A percentile compares a stretch with the other conserved stretches of the same genome.
These are phyloP conservation scores for Phytopythium ostracodes DNA, from an alignment of 352 stramenopile genomes.

Conservation along the genomic window DNA sequence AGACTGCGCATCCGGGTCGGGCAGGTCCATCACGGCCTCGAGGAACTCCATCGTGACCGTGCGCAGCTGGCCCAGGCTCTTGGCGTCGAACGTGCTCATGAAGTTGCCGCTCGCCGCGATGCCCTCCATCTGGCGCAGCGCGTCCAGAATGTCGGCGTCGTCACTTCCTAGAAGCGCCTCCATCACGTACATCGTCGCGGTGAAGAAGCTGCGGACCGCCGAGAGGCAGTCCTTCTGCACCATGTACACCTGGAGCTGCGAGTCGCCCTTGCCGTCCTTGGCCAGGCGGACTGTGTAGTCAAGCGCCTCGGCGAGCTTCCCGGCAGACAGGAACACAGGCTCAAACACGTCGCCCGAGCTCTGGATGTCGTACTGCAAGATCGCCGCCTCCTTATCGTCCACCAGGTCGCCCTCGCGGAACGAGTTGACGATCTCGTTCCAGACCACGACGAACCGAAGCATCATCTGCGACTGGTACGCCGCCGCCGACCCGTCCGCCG, in stretches of 20 bases:
- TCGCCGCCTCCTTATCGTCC: constrained; percentile 70
- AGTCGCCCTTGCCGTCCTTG: constrained; percentile 69
- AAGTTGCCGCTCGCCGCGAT: constrained; percentile 57
- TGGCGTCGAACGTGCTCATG: constrained; percentile 62
- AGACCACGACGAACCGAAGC: constrained; percentile 76
- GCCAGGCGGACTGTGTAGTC: constrained; percentile 52
- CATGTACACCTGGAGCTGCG: constrained; percentile 58
- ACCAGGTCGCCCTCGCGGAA: constrained; percentile 70
- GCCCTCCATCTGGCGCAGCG: constrained; percentile 55
- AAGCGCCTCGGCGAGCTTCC: constrained; percentile 63
- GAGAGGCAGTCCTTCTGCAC: constrained; percentile 70
- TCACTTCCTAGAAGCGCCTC: constrained; percentile 57
- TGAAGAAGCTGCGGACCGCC: constrained; percentile 70
- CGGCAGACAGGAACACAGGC: constrained; percentile 72
- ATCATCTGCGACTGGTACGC: constrained; percentile 69
- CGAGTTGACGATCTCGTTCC: constrained; percentile 79
- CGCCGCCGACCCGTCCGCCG: constrained; percentile 33
- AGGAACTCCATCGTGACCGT: constrained; percentile 68
- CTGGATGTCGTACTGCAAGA: constrained; percentile 72
- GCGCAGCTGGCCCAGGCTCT: constrained; percentile 44
- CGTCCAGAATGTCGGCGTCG: constrained; percentile 62
- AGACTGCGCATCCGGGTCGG: constrained; percentile 50
- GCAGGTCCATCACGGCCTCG: constrained; percentile 69
- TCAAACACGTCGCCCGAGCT: constrained; percentile 72
- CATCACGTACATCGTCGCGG: constrained; percentile 71